These are phyloP conservation scores for Colletotrichum tamarilloi DNA, from an alignment of 2,329 filamentous ascomycete genomes.

Conservation along the genomic window DNA sequence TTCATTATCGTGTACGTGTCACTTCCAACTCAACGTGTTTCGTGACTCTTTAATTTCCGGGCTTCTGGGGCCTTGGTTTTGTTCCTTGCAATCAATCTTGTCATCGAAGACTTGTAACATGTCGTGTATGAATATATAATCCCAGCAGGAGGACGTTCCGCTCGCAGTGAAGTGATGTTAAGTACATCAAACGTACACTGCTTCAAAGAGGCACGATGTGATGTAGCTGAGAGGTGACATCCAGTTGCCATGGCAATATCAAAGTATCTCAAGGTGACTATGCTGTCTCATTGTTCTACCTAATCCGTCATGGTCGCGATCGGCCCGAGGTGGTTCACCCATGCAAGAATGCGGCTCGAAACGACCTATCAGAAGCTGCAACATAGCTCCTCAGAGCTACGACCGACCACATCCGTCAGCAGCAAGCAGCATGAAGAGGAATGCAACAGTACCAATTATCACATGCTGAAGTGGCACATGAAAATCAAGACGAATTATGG, in stretches of 20 bases:
- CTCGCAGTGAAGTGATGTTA: too few relatives aligned
- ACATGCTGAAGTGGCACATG: constrained; percentile 15
- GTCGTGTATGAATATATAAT: too few relatives aligned
- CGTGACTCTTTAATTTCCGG: too few relatives aligned
- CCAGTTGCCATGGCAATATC: neutral
- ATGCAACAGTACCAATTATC: neutral
- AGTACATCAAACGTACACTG: too few relatives aligned
- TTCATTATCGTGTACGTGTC: too few relatives aligned
- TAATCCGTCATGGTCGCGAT: neutral
- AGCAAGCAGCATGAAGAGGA: neutral
- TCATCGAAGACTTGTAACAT: too few relatives aligned
- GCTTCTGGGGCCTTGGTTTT: too few relatives aligned
- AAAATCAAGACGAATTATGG: neutral
- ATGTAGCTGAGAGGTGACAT: neutral
- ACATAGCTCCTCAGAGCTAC: neutral
- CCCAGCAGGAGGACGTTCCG: too few relatives aligned
- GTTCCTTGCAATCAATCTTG: too few relatives aligned
- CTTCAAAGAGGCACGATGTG: neutral
- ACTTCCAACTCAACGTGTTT: too few relatives aligned
- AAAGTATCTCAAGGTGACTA: neutral
- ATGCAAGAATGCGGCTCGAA: neutral
- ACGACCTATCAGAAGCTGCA: neutral
- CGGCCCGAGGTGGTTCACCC: neutral
- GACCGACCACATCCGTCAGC: neutral
- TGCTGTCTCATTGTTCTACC: neutral